These are phyloP conservation scores for Parastagonospora avenae DNA, from an alignment of 2,329 filamentous ascomycete genomes.

Conservation along the genomic window DNA sequence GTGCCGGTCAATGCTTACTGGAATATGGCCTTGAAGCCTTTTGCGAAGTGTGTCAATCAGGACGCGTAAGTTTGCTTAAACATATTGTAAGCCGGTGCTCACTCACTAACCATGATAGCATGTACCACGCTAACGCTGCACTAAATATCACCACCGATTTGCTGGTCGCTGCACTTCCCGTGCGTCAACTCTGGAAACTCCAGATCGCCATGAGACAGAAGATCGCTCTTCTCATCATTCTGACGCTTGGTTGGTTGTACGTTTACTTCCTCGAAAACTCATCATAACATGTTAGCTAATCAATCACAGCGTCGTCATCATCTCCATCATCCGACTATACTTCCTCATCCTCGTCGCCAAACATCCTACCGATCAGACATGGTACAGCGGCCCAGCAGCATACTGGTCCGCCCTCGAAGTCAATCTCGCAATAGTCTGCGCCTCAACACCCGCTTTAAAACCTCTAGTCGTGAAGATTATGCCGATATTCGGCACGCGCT, in stretches of 20 bases:
- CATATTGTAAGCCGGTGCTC: background rate
- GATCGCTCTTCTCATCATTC: slow-evolving; percentile 17
- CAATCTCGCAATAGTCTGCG: slow-evolving; percentile 35
- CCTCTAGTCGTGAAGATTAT: slow-evolving; percentile 21
- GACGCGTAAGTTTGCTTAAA: slow-evolving; percentile 3
- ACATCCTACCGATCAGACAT: slow-evolving; percentile 23
- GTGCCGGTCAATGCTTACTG: slow-evolving; percentile 26
- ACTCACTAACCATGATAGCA: background rate
- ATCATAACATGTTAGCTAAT: background rate
- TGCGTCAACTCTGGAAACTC: slow-evolving; percentile 22
- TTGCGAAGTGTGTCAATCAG: slow-evolving; percentile 8
- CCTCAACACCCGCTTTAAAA: slow-evolving; percentile 28
- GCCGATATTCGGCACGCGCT: slow-evolving; percentile 12
- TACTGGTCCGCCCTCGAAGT: slow-evolving; percentile 33
- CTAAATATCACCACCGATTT: slow-evolving; percentile 25
- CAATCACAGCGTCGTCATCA: slow-evolving; percentile 1
- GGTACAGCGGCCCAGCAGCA: slow-evolving; percentile 20
- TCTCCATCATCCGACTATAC: slow-evolving; percentile 28
- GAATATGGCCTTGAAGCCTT: slow-evolving; percentile 3
- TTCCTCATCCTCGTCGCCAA: slow-evolving; percentile 14
- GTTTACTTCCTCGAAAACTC: slow-evolving; percentile 12
- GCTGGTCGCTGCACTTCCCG: slow-evolving; percentile 21
- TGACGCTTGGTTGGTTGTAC: slow-evolving; percentile 29
- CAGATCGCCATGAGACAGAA: slow-evolving; percentile 23
- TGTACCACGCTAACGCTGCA: slow-evolving; percentile 21